These are phyloP conservation scores for Thraustochytrium striatum DNA, from an alignment of 352 stramenopile species.

Conservation along the genomic window DNA sequence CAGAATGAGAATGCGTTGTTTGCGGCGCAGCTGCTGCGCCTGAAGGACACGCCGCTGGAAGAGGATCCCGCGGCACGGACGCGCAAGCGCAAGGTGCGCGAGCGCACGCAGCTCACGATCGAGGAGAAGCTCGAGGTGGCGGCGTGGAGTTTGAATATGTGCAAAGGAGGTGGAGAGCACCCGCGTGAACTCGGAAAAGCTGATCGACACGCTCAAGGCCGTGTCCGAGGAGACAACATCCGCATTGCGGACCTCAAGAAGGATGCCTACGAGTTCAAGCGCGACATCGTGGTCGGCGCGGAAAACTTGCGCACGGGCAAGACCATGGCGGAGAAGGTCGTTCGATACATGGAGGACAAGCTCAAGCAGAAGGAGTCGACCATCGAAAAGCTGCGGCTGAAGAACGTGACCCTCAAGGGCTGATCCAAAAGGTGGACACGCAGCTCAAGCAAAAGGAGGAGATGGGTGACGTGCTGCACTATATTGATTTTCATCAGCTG, in stretches of 20 bases:
- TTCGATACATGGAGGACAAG: slow-evolving; percentile 90
- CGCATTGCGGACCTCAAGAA: slow-evolving; percentile 89
- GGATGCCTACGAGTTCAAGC: slow-evolving; percentile 91
- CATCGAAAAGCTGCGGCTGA: slow-evolving; percentile 86
- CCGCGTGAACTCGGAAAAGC: slow-evolving; percentile 76
- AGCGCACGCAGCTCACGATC: slow-evolving; percentile 69
- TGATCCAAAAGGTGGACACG: slow-evolving; percentile 82
- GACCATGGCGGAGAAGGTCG: slow-evolving; percentile 81
- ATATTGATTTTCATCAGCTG: slow-evolving; percentile 91
- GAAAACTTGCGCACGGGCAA: slow-evolving; percentile 89
- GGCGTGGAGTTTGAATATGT: slow-evolving; percentile 75
- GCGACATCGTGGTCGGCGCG: slow-evolving; percentile 84
- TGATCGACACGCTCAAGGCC: slow-evolving; percentile 85
- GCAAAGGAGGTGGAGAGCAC: slow-evolving; percentile 76
- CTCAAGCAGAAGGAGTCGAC: slow-evolving; percentile 80
- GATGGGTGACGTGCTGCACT: slow-evolving; percentile 87
- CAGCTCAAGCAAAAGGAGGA: slow-evolving; percentile 88
- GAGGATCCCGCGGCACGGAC: slow-evolving; percentile 52
- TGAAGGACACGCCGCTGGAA: slow-evolving; percentile 45
- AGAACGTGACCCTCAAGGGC: slow-evolving; percentile 85
- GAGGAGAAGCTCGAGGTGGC: slow-evolving; percentile 86
- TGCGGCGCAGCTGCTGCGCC: slow-evolving; percentile 69
- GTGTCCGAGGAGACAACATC: slow-evolving; percentile 87
- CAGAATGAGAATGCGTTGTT: slow-evolving; percentile 82
- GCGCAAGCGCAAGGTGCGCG: slow-evolving; percentile 66